These are phyloP conservation scores for Lunularia cruciata DNA, from an alignment of 225 moss, liverwort and hornwort genomes.

Conservation along the genomic window DNA sequence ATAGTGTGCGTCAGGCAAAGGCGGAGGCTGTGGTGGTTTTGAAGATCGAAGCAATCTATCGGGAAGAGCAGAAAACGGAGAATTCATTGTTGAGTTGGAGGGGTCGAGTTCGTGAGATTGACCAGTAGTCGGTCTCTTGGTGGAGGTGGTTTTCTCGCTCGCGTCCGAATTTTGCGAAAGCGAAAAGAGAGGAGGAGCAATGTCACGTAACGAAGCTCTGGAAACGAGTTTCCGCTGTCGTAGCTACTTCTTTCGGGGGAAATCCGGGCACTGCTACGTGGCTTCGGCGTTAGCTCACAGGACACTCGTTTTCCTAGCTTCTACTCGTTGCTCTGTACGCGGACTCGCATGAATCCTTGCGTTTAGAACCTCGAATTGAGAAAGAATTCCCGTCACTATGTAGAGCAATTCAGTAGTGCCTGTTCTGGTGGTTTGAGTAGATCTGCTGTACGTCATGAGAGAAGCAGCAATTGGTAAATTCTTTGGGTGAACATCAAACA, in stretches of 20 bases:
- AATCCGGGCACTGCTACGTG: conserved; percentile 3
- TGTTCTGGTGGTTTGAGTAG: too few species aligned
- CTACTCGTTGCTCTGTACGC: background rate
- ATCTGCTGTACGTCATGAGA: background rate
- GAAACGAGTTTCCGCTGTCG: conserved; percentile 9
- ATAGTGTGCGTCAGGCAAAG: background rate
- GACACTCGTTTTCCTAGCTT: background rate
- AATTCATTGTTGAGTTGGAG: background rate
- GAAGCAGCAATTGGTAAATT: background rate
- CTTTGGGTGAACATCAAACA: background rate
- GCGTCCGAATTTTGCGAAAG: too few species aligned
- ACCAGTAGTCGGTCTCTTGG: background rate
- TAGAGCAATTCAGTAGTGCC: too few species aligned
- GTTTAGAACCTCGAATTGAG: background rate
- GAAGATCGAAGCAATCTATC: background rate
- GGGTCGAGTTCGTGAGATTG: background rate
- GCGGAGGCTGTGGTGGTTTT: background rate
- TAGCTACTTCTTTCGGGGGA: conserved; percentile 22
- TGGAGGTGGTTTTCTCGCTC: background rate
- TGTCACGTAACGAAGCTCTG: conserved; percentile 13
- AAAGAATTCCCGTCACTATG: too few species aligned
- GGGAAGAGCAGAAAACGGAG: background rate
- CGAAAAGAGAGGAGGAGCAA: background rate
- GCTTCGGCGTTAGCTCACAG: background rate
- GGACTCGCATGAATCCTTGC: background rate